Percentiles rank a stretch among this genome's conserved stretches.
Evolutionary conservation across 2,329 filamentous ascomycete species (phyloP).

Genomic region (Beauveria asiatica): DNA sequence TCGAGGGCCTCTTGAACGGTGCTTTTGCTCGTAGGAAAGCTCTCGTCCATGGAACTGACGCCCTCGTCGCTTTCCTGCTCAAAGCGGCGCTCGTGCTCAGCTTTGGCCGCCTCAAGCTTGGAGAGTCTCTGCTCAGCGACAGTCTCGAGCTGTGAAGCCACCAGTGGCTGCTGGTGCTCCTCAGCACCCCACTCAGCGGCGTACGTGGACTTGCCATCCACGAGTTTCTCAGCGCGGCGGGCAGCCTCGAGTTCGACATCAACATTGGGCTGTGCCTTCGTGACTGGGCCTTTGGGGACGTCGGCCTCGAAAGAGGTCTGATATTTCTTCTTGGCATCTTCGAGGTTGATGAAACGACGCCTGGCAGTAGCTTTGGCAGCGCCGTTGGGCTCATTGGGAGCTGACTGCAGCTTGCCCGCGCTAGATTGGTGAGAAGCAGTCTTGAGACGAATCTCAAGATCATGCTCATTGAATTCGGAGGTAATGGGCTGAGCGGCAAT

Average conservation of each 20-base stretch:
- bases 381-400: not conserved
- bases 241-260: slow-evolving; percentile 1
- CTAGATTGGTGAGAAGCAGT: slow-evolving; percentile 5
- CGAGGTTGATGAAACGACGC: slow-evolving; percentile 6
- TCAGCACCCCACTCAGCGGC: slow-evolving; percentile 7
- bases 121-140: not conserved
- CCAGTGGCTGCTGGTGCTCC: slow-evolving; percentile 1
- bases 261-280: not conserved
- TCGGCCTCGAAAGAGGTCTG: slow-evolving; percentile 6
- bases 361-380: slow-evolving; percentile 1
- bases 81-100: slow-evolving; percentile 10
- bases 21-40: slow-evolving; percentile 24
- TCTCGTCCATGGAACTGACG: slow-evolving; percentile 32
- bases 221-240: slow-evolving; percentile 4
- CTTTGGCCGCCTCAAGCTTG: slow-evolving; percentile 9
- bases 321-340: slow-evolving; percentile 9
- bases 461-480: not conserved
- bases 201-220: slow-evolving; percentile 5
- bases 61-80: slow-evolving; percentile 22
- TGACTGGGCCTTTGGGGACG: not conserved
- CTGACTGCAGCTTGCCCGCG: not conserved
- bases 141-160: slow-evolving; percentile 1
- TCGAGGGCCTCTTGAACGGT: slow-evolving; percentile 21
- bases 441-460: not conserved
- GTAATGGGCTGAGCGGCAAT: not conserved